Evolutionary conservation across 805 yeast genomes (phyloP), one percentile per base, ranked within the genome.

Genomic region (Wickerhamiella nectarea): DNA sequence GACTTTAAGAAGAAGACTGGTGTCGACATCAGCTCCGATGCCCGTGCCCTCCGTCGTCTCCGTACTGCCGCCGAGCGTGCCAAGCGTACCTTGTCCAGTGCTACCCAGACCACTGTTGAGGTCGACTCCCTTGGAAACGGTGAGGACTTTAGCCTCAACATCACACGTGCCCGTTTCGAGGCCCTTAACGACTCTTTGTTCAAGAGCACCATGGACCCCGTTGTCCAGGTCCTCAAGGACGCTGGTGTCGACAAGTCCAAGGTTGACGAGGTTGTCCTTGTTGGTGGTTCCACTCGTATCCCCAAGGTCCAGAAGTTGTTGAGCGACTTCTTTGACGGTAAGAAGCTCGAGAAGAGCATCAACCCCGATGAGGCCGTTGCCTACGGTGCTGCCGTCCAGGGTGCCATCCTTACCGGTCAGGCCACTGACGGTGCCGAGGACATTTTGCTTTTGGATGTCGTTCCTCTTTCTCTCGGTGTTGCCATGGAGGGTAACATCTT

Each of bases 351-450:
- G 75, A 82, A 78, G 72, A 83, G 95, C 45, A 86, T 86, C 68
- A 86, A 86, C 78, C 95, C 96, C 58, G 96, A 86, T 75, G 96
- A 86, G 73, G 96, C 96, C 61, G 96, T 86, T 68, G 96, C 96
- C 61, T 86, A 86, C 72, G 95, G 96, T 80, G 96, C 96, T 56
- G 95, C 95, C 51, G 95, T 86, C 56, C 96, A 86, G 74, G 95
- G 95, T 56, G 95, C 95, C 56, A 86, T 86, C 63, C 76, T 86
- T 63, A 77, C 95, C 49, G 96, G 96, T 72, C 95, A 86, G 70
- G 80, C 89, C 56, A 86, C 95, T 34, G 79, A 94, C 51, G 85
- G 85, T 80, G 87, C 95, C 51, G 95, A 87, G 73, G 96, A 87
- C 67, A 74, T 87, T 66, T 72, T 89, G 64, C 75, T 87, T 62